Conservation (phyloP, 306 rosid genomes). For the Myrica gale region DNA sequence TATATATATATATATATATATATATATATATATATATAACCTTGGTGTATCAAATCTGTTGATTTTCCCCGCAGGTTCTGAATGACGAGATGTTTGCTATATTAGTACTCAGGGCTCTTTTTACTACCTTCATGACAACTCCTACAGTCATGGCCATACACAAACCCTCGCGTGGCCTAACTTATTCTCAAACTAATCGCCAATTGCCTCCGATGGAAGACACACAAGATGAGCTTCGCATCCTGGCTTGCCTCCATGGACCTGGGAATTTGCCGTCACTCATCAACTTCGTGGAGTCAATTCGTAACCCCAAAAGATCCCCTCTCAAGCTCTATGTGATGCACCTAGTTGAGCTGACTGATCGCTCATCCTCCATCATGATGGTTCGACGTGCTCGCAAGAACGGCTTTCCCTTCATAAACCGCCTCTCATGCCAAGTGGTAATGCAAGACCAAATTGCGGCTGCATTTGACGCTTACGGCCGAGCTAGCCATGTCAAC, state of each 20-base stretch:
- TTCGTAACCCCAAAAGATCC: constrained; percentile 24
- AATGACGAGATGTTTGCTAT: constrained; percentile 43
- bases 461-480: constrained; percentile 30
- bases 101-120: constrained; percentile 44
- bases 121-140: constrained; percentile 51
- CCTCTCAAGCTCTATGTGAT: constrained; percentile 33
- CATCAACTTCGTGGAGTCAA: constrained; percentile 34
- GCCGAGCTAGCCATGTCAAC: constrained; percentile 21
- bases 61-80: constrained; percentile 25
- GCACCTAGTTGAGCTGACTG: constrained; percentile 41
- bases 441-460: constrained; percentile 26
- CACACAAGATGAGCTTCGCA: constrained; percentile 26
- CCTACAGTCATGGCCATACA: constrained; percentile 35
- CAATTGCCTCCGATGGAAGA: constrained; percentile 15
- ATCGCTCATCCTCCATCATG: constrained; percentile 46
- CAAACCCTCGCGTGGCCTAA: constrained; percentile 22
- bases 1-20: no score
- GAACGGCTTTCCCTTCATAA: constrained; percentile 38
- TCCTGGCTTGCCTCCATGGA: constrained; percentile 48
- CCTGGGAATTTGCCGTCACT: constrained; percentile 30
- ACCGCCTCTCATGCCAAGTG: constrained; percentile 19
- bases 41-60: no score
- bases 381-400: constrained; percentile 38
- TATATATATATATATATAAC: no score
- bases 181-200: constrained; percentile 5